phyloP scores from a whole-genome alignment of 306 rosid genomes.

The Gastrolobium bilobum region DNA sequence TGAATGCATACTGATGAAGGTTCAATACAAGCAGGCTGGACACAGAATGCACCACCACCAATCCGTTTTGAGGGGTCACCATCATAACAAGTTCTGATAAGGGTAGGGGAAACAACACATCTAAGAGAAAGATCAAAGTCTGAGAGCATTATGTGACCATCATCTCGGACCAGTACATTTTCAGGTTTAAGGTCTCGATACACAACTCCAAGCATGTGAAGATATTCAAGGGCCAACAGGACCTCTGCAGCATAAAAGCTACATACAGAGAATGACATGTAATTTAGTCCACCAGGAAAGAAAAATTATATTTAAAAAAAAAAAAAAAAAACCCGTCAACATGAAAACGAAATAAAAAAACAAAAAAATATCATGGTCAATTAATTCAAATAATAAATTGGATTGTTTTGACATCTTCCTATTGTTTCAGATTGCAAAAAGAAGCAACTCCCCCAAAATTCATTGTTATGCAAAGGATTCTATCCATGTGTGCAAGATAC shows the following conservation, averaged over 20 bases:
- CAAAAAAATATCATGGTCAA: neutral
- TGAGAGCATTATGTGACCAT: constrained; percentile 69
- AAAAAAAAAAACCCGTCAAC: neutral
- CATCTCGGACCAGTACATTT: constrained; percentile 65
- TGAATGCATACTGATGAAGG: constrained; percentile 67
- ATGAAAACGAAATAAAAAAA: neutral
- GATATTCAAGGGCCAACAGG: constrained; percentile 64
- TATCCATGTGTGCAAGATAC: too few species aligned
- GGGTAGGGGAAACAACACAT: constrained; percentile 58
- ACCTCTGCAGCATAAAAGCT: constrained; percentile 74
- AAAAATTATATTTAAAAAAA: neutral
- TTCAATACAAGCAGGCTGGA: constrained; percentile 58
- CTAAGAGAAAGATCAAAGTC: constrained; percentile 61
- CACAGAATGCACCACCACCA: constrained; percentile 56
- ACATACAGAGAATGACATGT: constrained; percentile 9
- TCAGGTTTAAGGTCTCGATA: constrained; percentile 64
- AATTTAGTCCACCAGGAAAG: constrained; percentile 22
- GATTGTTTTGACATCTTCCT: constrained; percentile 33
- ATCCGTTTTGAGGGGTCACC: constrained; percentile 52
- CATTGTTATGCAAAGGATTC: too few species aligned
- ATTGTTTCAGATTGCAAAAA: neutral
- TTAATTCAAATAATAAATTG: neutral
- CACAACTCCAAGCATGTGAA: constrained; percentile 72
- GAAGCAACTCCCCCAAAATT: neutral
- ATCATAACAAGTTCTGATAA: constrained; percentile 42